Evolutionary conservation across 352 stramenopile species (phyloP).

Genomic region (Globisporangium perplexum): DNA sequence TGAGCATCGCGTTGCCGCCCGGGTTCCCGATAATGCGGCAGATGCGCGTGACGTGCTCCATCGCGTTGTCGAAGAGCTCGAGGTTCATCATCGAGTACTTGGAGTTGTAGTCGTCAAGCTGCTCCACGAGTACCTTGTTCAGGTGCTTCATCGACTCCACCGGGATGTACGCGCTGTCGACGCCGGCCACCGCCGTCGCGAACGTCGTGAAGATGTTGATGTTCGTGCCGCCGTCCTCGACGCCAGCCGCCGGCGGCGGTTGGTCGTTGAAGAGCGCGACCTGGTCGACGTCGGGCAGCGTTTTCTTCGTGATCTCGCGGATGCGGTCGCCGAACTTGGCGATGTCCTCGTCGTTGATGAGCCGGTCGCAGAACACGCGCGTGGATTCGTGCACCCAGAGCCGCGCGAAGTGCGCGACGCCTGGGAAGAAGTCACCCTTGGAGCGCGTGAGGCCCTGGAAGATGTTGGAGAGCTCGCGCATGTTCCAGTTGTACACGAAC

Average conservation of each 20-base stretch:
- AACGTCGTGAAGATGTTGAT: slow-evolving; percentile 96
- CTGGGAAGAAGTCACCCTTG: slow-evolving; percentile 91
- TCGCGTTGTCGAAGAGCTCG: slow-evolving; percentile 97
- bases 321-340: slow-evolving; percentile 91
- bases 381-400: slow-evolving; percentile 96
- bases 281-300: slow-evolving; percentile 83
- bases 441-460: slow-evolving; percentile 93
- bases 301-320: slow-evolving; percentile 91
- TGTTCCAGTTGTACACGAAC: slow-evolving; percentile 99
- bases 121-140: slow-evolving; percentile 90
- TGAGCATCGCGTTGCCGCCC: slow-evolving; percentile 96
- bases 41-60: slow-evolving; percentile 96
- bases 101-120: slow-evolving; percentile 96
- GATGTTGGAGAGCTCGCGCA: slow-evolving; percentile 95
- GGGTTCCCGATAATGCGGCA: slow-evolving; percentile 96
- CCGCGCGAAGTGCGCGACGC: slow-evolving; percentile 74
- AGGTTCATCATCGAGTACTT: slow-evolving; percentile 98
- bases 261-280: slow-evolving; percentile 79
- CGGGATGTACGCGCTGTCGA: slow-evolving; percentile 66
- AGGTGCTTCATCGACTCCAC: slow-evolving; percentile 80
- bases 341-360: slow-evolving; percentile 95
- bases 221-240: slow-evolving; percentile 25
- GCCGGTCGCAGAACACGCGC: slow-evolving; percentile 96
- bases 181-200: slow-evolving; percentile 60
- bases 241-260: slow-evolving; percentile 17